A percentile compares a stretch with the other conserved stretches of the same genome.
Evolutionary conservation across 1,284 basidiomycete genomes (phyloP).

Genomic region (Wallemia hederae): DNA sequence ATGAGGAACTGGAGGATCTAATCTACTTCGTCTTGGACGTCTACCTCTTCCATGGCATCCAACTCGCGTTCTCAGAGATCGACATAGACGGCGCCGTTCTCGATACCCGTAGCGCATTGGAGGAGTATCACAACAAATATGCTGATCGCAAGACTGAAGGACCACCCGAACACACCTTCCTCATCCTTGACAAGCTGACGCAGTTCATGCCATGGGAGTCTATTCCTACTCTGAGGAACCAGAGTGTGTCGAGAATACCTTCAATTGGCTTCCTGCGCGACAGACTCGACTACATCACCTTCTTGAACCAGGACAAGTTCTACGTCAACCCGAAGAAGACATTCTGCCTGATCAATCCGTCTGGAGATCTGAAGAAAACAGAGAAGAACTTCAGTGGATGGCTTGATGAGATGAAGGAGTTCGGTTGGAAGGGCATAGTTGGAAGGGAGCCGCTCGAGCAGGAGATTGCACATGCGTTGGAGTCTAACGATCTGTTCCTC

Average conservation of each 20-base stretch:
- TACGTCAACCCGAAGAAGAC: constrained; percentile 34
- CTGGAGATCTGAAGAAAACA: constrained; percentile 58
- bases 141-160: constrained; percentile 11
- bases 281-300: constrained; percentile 22
- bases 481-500: constrained; percentile 50
- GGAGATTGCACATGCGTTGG: constrained; percentile 41
- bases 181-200: constrained; percentile 69
- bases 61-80: constrained; percentile 67
- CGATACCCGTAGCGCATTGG: constrained; percentile 35
- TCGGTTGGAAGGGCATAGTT: constrained; percentile 56
- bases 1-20: constrained; percentile 85
- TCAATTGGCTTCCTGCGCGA: constrained; percentile 65
- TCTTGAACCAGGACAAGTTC: constrained; percentile 19
- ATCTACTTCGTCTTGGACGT: constrained; percentile 80
- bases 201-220: constrained; percentile 90
- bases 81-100: constrained; percentile 56
- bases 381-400: constrained; percentile 52
- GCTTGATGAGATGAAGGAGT: constrained; percentile 32
- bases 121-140: constrained; percentile 25
- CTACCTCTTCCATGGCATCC: constrained; percentile 70
- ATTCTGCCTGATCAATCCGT: constrained; percentile 72
- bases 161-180: constrained; percentile 41
- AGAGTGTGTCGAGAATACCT: constrained; percentile 69
- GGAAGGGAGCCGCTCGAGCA: constrained; percentile 51
- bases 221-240: constrained; percentile 51